Conservation (phyloP, 257 asterid species). For the Linaria vulgaris region DNA sequence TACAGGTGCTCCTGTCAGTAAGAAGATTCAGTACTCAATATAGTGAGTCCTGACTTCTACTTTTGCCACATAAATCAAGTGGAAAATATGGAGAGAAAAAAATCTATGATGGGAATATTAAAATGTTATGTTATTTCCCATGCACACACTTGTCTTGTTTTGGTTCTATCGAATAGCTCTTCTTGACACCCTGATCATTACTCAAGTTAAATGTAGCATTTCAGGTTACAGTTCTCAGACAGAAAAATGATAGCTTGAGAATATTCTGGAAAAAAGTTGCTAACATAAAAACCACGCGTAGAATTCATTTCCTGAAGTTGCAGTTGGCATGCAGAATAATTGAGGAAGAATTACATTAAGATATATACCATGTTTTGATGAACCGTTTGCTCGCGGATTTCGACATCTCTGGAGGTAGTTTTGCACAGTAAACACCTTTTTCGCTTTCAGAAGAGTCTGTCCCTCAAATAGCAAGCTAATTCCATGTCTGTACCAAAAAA, state of each 20-base stretch:
- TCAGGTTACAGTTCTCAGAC: too few relatives aligned
- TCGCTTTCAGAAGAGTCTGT: constrained; percentile 53
- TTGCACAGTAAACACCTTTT: constrained; percentile 38
- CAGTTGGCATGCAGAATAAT: neutral
- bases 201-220: neutral
- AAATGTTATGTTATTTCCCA: neutral
- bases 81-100: too few relatives aligned
- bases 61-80: too few relatives aligned
- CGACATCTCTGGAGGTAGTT: constrained; percentile 55
- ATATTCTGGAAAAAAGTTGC: too few relatives aligned
- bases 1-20: too few relatives aligned
- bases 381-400: constrained; percentile 51
- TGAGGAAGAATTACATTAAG: neutral
- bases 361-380: constrained; percentile 1
- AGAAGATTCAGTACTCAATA: too few relatives aligned
- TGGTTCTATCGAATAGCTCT: neutral
- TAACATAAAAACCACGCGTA: too few relatives aligned
- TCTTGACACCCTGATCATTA: neutral
- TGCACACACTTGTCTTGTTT: neutral
- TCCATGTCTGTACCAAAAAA: constrained; percentile 51
- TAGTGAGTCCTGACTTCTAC: too few relatives aligned
- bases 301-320: too few relatives aligned
- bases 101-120: too few relatives aligned
- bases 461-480: constrained; percentile 42
- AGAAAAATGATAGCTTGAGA: too few relatives aligned